These are phyloP conservation scores for Kuraishia borneana DNA, from an alignment of 805 yeast genomes.

Conservation along the genomic window DNA sequence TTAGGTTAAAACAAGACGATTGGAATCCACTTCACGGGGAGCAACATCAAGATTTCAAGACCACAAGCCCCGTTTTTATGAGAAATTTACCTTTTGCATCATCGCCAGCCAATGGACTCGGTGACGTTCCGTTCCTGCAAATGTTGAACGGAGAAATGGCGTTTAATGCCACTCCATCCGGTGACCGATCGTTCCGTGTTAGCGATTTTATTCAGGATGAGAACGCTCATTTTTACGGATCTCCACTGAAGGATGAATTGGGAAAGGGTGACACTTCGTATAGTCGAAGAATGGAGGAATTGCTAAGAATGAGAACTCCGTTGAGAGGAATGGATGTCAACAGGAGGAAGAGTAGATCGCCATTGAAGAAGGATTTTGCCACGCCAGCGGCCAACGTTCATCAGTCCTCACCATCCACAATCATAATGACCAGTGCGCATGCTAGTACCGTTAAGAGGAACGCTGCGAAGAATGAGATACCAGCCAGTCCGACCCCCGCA, in stretches of 20 bases:
- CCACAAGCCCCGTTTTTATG: neutral
- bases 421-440: conserved; percentile 15
- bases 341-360: neutral
- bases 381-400: conserved; percentile 6
- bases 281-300: neutral
- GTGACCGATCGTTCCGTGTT: conserved; percentile 2
- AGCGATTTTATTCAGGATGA: conserved; percentile 3
- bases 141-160: neutral
- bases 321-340: conserved; percentile 2
- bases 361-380: conserved; percentile 1
- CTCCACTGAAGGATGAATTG: conserved; percentile 2
- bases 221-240: neutral
- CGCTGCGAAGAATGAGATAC: neutral
- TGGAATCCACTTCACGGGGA: neutral
- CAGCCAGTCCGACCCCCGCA: conserved; percentile 4
- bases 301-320: neutral
- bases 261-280: neutral
- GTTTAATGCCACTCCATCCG: conserved; percentile 1
- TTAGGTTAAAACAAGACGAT: neutral
- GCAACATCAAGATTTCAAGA: neutral
- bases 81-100: neutral
- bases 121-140: no score
- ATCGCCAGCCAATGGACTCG: neutral
- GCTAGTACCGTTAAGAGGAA: conserved; percentile 1
- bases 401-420: conserved; percentile 23